Evolutionary conservation across 495 filamentous ascomycete genomes (phyloP).

Genomic region (Aspergillus cristatus): DNA sequence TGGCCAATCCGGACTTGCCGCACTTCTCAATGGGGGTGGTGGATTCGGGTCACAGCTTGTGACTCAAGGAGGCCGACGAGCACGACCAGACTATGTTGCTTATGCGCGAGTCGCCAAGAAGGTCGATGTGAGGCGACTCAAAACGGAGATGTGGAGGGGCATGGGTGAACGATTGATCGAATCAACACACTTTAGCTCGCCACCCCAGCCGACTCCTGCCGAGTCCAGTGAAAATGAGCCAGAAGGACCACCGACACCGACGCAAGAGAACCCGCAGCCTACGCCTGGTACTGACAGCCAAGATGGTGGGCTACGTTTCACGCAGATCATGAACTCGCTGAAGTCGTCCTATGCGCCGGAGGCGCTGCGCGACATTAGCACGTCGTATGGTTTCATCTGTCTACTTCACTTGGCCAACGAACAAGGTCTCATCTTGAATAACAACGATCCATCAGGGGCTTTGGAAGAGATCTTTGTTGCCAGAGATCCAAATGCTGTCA

Average conservation of each 20-base stretch:
- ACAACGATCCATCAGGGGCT: slow-evolving; percentile 29
- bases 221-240: slow-evolving; percentile 22
- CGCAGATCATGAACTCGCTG: slow-evolving; percentile 78
- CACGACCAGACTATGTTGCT: slow-evolving; percentile 90
- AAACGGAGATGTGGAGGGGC: slow-evolving; percentile 92
- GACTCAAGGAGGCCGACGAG: slow-evolving; percentile 66
- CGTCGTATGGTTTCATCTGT: slow-evolving; percentile 95
- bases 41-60: slow-evolving; percentile 90
- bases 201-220: slow-evolving; percentile 18
- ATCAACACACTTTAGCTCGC: slow-evolving; percentile 23
- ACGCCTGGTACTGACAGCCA: slow-evolving; percentile 27
- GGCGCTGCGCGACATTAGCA: slow-evolving; percentile 88
- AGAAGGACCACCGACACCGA: slow-evolving; percentile 27
- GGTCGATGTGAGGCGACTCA: slow-evolving; percentile 91
- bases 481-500: slow-evolving; percentile 29
- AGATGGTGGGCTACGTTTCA: slow-evolving; percentile 57
- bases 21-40: slow-evolving; percentile 35
- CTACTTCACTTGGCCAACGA: slow-evolving; percentile 94
- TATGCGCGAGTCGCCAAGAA: slow-evolving; percentile 97
- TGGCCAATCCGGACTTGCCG: slow-evolving; percentile 29
- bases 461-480: slow-evolving; percentile 39
- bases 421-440: slow-evolving; percentile 68
- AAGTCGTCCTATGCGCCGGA: slow-evolving; percentile 77
- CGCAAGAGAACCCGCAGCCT: slow-evolving; percentile 14
- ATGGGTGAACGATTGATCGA: slow-evolving; percentile 50